These are phyloP conservation scores for Ascoidea asiatica DNA, from an alignment of 805 yeast species.

Conservation along the genomic window DNA sequence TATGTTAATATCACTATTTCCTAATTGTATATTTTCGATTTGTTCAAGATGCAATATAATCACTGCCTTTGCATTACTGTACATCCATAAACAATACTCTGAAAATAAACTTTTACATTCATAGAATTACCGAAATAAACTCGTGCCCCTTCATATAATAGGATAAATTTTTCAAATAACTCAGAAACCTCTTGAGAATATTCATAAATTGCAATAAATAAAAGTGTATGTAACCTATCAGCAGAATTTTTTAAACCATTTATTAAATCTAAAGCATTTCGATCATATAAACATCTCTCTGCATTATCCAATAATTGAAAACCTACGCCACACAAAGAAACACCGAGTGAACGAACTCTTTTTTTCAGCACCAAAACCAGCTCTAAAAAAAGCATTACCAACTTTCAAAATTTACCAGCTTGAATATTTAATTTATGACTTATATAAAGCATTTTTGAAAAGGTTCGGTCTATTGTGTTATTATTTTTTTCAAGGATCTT, in stretches of 20 bases:
- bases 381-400: slow-evolving; percentile 53
- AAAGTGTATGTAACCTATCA: slow-evolving; percentile 33
- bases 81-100: slow-evolving; percentile 48
- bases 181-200: slow-evolving; percentile 41
- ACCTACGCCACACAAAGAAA: slow-evolving; percentile 30
- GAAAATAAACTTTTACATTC: slow-evolving; percentile 40
- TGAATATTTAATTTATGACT: no score
- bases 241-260: slow-evolving; percentile 40
- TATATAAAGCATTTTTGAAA: no score
- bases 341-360: slow-evolving; percentile 63
- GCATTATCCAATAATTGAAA: slow-evolving; percentile 46
- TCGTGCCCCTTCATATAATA: slow-evolving; percentile 48
- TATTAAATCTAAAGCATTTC: slow-evolving; percentile 44
- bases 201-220: slow-evolving; percentile 49
- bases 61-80: slow-evolving; percentile 53
- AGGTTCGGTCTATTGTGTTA: no score
- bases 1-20: slow-evolving; percentile 32
- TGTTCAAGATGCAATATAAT: slow-evolving; percentile 55
- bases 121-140: slow-evolving; percentile 43
- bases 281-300: slow-evolving; percentile 53
- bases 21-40: slow-evolving; percentile 49
- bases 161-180: slow-evolving; percentile 46
- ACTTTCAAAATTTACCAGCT: no score
- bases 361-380: slow-evolving; percentile 71
- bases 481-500: no score